These are phyloP conservation scores for Lachnellula subtilissima DNA, from an alignment of 2,329 filamentous ascomycete genomes.

Conservation along the genomic window DNA sequence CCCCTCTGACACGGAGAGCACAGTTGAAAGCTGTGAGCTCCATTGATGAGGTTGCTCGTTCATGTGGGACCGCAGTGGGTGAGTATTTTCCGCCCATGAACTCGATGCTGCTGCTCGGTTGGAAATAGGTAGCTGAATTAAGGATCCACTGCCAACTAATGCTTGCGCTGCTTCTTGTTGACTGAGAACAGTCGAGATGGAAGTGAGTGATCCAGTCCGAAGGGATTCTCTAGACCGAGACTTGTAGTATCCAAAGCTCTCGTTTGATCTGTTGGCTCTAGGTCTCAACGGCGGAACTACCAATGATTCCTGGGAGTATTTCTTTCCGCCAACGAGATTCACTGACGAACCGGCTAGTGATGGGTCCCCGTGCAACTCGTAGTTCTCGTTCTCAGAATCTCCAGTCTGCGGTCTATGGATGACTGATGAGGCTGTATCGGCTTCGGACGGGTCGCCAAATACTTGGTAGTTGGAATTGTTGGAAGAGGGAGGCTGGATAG, in stretches of 20 bases:
- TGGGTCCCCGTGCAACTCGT: slow-evolving; percentile 45
- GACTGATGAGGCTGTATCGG: slow-evolving; percentile 10
- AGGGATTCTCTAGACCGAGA: slow-evolving; percentile 50
- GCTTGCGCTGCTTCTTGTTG: slow-evolving; percentile 28
- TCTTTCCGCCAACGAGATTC: slow-evolving; percentile 29
- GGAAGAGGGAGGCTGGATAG: slow-evolving; percentile 18
- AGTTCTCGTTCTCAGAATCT: slow-evolving; percentile 40
- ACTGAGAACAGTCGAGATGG: slow-evolving; percentile 48
- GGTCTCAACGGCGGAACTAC: slow-evolving; percentile 52
- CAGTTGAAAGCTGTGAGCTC: slow-evolving; percentile 60
- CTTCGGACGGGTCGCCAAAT: slow-evolving; percentile 44
- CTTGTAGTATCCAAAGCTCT: slow-evolving; percentile 46
- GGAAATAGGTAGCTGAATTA: slow-evolving; percentile 25
- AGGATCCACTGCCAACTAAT: slow-evolving; percentile 25
- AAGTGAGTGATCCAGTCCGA: slow-evolving; percentile 49
- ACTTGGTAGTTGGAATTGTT: slow-evolving; percentile 45
- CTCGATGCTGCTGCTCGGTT: slow-evolving; percentile 19
- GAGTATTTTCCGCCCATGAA: slow-evolving; percentile 32
- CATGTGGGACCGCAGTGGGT: slow-evolving; percentile 38
- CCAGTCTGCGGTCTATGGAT: slow-evolving; percentile 27
- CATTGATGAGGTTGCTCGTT: slow-evolving; percentile 51
- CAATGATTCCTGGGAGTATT: slow-evolving; percentile 59
- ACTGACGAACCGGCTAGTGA: slow-evolving; percentile 36
- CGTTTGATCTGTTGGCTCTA: slow-evolving; percentile 42
- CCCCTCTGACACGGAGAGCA: slow-evolving; percentile 57